These are phyloP conservation scores for Actinomortierella wolfii DNA, from an alignment of 371 early-diverging fungal species.

Conservation along the genomic window DNA sequence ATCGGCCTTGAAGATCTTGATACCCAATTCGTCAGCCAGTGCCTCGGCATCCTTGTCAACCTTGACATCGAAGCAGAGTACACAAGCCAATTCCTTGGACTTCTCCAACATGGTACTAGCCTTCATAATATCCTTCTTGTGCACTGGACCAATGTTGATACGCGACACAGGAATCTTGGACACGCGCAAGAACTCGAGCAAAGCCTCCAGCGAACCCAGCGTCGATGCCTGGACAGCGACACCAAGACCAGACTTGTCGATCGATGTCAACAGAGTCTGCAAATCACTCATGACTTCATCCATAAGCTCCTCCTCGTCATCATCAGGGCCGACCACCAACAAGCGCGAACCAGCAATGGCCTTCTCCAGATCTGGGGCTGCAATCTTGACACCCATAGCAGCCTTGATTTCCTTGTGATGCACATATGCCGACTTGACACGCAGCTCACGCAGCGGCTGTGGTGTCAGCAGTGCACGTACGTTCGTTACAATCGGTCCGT, in stretches of 20 bases:
- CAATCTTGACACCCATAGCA: constrained; percentile 97
- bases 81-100: constrained; percentile 85
- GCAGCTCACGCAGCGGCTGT: constrained; percentile 98
- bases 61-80: constrained; percentile 99
- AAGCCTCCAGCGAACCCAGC: constrained; percentile 99
- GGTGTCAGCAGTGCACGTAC: constrained; percentile 97
- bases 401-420: constrained; percentile 99
- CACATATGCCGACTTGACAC: constrained; percentile 96
- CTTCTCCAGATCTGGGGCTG: constrained; percentile 96
- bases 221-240: constrained; percentile 99
- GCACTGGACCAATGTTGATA: constrained; percentile 98
- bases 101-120: constrained; percentile 94
- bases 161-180: constrained; percentile 97
- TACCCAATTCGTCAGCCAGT: constrained; percentile 91
- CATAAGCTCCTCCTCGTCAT: constrained; percentile 94
- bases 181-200: constrained; percentile 93
- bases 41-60: constrained; percentile 97
- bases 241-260: constrained; percentile 92
- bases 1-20: constrained; percentile 97
- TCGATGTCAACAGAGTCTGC: constrained; percentile 71
- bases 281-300: constrained; percentile 95
- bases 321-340: constrained; percentile 92
- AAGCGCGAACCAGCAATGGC: constrained; percentile 99
- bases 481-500: constrained; percentile 97
- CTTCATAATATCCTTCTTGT: constrained; percentile 97